Base-by-base conservation (phyloP, 768 basidiomycete genomes). In the Rhodocollybia butyracea region DNA sequence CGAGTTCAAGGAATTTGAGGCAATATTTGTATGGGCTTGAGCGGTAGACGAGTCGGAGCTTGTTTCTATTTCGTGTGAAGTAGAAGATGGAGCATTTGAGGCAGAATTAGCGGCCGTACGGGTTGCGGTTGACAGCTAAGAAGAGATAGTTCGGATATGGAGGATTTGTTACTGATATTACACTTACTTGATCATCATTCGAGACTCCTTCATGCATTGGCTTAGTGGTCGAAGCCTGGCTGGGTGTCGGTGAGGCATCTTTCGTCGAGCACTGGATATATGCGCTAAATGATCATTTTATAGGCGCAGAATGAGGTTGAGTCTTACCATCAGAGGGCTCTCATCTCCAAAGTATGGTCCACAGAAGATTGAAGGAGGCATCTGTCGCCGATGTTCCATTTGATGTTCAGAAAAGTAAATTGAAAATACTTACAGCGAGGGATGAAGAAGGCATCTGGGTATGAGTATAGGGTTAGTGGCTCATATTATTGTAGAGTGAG, bases 331-430 rank as follows among this genome's bases (percentile, higher is more conserved):
- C 13, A 5, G 8, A 50, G 64, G 47, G 12, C 57, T 57, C 17
- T 57, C 29, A 59, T 69, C 64, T n/a, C 61, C 65, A 58, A 66
- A 66, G 48, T 60, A 63, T 10, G 62, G 64, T 8, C 64, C 61
- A 39, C 56, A 59, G 46, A 64, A 63, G 36, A 64, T 38, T 19
- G 34, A 34, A 34, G 31, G n/a, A n/a, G 19, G 3, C 12, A 22
- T 50, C 48, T 34, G 31, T 13, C 19, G 5, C 34, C 21, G 12
- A 15, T 6, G 27, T 19, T 29, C n/a, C n/a, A n/a, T n/a, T n/a
- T n/a, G n/a, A n/a, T n/a, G n/a, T n/a, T n/a, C n/a, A n/a, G n/a
- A n/a, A n/a, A n/a, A n/a, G n/a, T n/a, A n/a, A n/a, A 22, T 42
- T 6, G 15, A 45, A 27, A 12, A n/a, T 45, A 45, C 43, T 5